Base-by-base conservation (phyloP, 2,329 filamentous ascomycete genomes). In the Coniochaeta sp. region DNA sequence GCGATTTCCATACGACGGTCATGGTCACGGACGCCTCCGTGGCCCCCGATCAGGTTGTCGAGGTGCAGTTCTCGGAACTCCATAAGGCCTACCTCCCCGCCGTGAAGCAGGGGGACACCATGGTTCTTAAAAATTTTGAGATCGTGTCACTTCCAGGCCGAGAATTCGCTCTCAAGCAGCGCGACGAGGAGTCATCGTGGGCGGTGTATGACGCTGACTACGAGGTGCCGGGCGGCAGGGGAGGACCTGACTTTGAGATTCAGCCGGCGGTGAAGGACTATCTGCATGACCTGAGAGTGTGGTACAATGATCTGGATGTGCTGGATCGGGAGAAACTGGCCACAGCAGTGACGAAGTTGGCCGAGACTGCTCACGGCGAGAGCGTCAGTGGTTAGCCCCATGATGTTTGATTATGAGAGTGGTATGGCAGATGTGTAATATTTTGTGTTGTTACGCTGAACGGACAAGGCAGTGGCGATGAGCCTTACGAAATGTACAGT, bases 1-100 rank as follows among this genome's bases (percentile, higher is more conserved):
- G 84, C 24, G 82, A 87, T 67, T 87, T 81, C 70, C 79, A 83
- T 71, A 78, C 86, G 65, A 78, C 80, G 17, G 81, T 88, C 63
- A 80, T 78, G 44, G 72, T 86, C 14, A 82, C 80, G 0, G 85
- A 88, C 65, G 77, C 82, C 28, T 81, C 81, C 1, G 75, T 79
- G 22, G 79, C 79, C 3, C 81, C 82, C 1, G 71, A 73, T 11
- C 69, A 72, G 16, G 79, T 85, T 1, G 75, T 75, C 14, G 79
- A 86, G 66, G 82, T 84, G 28, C 79, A 83, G 64, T 71, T 88
- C 17, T 86, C 82, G 71, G 79, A 84, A 16, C 80, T 82, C 12
- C 82, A 88, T 67, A 81, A 80, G 67, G 76, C 81, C 7, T 78
- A 79, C 2, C 73, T 88, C 52, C 85, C 85, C 1, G 68, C 77